Evolutionary conservation across 176 grass and related monocot genomes (phyloP).

Genomic region (Rhynchospora pubera): DNA sequence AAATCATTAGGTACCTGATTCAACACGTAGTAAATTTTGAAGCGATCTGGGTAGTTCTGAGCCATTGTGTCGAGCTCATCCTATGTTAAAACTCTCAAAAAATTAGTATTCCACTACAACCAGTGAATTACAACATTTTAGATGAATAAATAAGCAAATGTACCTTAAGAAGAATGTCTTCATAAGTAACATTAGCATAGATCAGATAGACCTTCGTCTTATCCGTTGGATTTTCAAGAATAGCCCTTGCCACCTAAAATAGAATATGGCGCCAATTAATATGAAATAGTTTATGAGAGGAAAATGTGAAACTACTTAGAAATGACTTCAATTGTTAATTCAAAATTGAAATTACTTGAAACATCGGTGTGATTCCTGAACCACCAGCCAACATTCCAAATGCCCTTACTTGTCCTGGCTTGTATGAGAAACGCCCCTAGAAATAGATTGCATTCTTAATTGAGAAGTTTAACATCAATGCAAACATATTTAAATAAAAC

Average conservation of each 20-base stretch:
- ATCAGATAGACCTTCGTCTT: slow-evolving; percentile 79
- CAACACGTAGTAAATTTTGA: slow-evolving; percentile 83
- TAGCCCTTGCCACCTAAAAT: slow-evolving; percentile 91
- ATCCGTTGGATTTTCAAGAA: slow-evolving; percentile 82
- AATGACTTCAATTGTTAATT: not conserved
- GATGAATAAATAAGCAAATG: not conserved
- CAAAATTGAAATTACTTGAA: slow-evolving; percentile 56
- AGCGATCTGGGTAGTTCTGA: slow-evolving; percentile 48
- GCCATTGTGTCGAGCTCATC: slow-evolving; percentile 80
- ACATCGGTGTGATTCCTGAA: slow-evolving; percentile 97
- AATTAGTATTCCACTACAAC: slow-evolving; percentile 9
- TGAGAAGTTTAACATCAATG: not conserved
- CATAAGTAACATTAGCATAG: slow-evolving; percentile 84
- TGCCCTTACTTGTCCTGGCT: slow-evolving; percentile 81
- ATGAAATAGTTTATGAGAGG: not conserved
- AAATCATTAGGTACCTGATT: slow-evolving; percentile 56
- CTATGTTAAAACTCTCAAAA: slow-evolving; percentile 39
- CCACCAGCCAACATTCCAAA: slow-evolving; percentile 98
- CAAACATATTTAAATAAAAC: not conserved
- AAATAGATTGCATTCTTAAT: slow-evolving; percentile 17
- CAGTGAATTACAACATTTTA: not conserved
- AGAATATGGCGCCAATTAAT: slow-evolving; percentile 5
- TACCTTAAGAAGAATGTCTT: slow-evolving; percentile 99
- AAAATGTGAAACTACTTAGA: not conserved
- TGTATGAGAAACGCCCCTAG: slow-evolving; percentile 92